Percentiles rank a stretch among this genome's conserved stretches.
phyloP scores from a whole-genome alignment of 805 yeast genomes.

The Wilhelminamyces savonicus region DNA sequence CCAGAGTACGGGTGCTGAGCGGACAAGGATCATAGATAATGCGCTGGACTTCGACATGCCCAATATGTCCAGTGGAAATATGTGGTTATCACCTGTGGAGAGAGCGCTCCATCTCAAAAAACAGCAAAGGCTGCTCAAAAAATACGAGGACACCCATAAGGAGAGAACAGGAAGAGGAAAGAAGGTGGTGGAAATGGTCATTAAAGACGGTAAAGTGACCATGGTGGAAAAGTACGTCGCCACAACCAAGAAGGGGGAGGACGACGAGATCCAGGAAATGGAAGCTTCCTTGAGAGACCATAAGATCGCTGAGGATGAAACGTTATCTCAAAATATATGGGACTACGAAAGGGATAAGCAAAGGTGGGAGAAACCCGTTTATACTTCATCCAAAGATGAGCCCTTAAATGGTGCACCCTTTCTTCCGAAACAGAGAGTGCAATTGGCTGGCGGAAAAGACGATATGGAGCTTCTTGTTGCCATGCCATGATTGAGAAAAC shows the following conservation, averaged over 20 bases:
- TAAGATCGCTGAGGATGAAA: conserved; percentile 20
- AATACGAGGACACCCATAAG: conserved; percentile 51
- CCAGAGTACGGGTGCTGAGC: conserved; percentile 81
- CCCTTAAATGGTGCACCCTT: neutral
- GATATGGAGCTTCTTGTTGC: conserved; percentile 18
- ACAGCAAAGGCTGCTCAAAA: conserved; percentile 71
- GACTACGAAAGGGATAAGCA: conserved; percentile 49
- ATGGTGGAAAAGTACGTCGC: conserved; percentile 41
- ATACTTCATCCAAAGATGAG: conserved; percentile 11
- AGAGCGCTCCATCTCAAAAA: conserved; percentile 80
- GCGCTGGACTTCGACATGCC: conserved; percentile 83
- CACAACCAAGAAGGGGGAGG: conserved; percentile 17
- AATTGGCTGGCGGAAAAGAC: conserved; percentile 14
- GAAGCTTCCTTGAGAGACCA: conserved; percentile 23
- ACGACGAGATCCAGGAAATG: conserved; percentile 31
- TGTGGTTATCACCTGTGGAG: conserved; percentile 86
- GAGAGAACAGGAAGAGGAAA: conserved; percentile 69
- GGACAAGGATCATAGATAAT: conserved; percentile 89
- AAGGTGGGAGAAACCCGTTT: conserved; percentile 52
- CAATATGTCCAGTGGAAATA: conserved; percentile 37
- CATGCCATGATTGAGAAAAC: conserved; percentile 2
- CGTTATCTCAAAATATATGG: conserved; percentile 43
- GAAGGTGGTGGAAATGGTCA: conserved; percentile 68
- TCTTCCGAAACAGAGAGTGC: conserved; percentile 17
- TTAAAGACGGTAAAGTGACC: conserved; percentile 73